Evolutionary conservation across 441 rosid genomes (phyloP), one percentile per base, ranked within the genome.

Genomic region (Euphorbia corollata): DNA sequence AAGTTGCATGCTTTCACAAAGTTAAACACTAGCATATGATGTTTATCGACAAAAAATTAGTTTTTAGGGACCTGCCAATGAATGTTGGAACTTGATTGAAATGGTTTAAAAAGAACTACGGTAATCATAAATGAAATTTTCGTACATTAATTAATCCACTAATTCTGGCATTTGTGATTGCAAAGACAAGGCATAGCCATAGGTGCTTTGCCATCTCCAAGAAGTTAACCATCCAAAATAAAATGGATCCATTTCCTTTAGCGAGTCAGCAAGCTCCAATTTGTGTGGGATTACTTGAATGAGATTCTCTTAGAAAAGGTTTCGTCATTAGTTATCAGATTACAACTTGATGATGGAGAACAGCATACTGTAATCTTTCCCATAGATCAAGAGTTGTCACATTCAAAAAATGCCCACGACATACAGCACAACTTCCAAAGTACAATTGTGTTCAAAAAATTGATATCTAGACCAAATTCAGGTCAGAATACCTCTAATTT

Each of bases 401-500:
- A 63, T 43, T 20, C n/a, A 38, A 8, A 0, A 30, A 7, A 24
- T 16, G 22, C 1, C 23, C 8, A 38, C 18, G 18, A 20, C 4
- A 4, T 53, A 16, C 11, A 34, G 59, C 7, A 19, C 27, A 16
- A 12, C 1, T 66, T 66, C 51, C 11, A 34, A 5, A 45, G 9
- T 2, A 13, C 34, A 43, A 6, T 45, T 32, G 13, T 34, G 50
- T 8, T 57, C 18, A 12, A 16, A 58, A 45, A 59, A 68, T 19
- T 19, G 16, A n/a, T n/a, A n/a, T n/a, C n/a, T n/a, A n/a, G n/a
- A n/a, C n/a, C n/a, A n/a, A n/a, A n/a, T 45, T 43, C 51, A 11
- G 34, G 47, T 43, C 71, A 18, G 34, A 64, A 38, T 19, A 67
- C 18, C 59, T 43, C 43, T 38, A 10, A 9, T 53, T 53, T 70